phyloP scores from a whole-genome alignment of 73 alveolate species.

The Paramecium caudatum region DNA sequence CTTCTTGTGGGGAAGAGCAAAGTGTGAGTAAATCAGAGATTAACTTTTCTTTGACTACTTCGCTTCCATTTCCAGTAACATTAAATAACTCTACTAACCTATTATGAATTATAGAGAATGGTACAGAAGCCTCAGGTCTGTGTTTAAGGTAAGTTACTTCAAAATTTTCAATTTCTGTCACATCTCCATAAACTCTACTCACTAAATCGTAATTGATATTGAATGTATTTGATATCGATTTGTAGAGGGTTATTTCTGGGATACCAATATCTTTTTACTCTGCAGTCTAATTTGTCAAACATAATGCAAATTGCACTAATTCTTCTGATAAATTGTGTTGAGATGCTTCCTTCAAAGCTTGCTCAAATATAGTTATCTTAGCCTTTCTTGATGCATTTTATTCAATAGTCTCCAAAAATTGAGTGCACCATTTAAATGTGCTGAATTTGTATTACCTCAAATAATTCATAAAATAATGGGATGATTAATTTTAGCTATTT shows the following conservation, averaged over 20 bases:
- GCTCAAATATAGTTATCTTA: not conserved
- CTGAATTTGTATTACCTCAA: constrained; percentile 25
- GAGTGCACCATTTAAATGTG: not conserved
- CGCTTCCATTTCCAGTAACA: no score
- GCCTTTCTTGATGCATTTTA: not conserved
- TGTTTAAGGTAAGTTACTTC: no score
- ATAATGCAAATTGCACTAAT: not conserved
- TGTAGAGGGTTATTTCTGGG: not conserved
- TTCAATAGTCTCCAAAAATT: not conserved
- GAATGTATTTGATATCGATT: not conserved
- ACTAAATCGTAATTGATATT: not conserved
- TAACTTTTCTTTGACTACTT: no score
- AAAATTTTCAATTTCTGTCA: not conserved
- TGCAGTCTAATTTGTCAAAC: not conserved
- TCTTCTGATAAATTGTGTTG: not conserved
- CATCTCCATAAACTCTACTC: not conserved
- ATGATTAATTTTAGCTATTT: no score
- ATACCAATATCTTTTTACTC: not conserved
- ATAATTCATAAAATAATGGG: no score
- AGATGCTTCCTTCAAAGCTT: not conserved
- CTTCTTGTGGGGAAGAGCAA: no score
- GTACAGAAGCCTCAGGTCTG: no score
- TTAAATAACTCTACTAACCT: no score
- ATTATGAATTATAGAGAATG: no score
- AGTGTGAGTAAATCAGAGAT: no score